These are phyloP conservation scores for Chaetothyriales sp. DNA, from an alignment of 2,329 filamentous ascomycete genomes.

Conservation along the genomic window DNA sequence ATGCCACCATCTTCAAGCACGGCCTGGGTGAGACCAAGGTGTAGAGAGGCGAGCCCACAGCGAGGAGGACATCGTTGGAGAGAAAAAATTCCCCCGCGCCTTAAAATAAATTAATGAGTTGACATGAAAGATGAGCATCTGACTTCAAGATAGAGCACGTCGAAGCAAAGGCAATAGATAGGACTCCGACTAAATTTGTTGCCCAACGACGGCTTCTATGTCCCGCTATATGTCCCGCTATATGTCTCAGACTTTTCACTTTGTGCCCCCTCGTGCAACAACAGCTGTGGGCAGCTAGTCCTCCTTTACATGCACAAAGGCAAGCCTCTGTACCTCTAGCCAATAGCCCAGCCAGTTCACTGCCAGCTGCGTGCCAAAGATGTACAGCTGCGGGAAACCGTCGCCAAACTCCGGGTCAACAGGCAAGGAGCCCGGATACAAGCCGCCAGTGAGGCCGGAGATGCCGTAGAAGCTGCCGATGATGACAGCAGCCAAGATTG, in stretches of 20 bases:
- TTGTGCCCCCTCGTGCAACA: background rate
- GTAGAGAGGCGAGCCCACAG: conserved; percentile 31
- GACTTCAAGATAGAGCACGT: background rate
- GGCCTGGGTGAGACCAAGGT: conserved; percentile 83
- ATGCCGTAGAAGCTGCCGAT: conserved; percentile 1
- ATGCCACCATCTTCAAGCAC: conserved; percentile 86
- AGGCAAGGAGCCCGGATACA: conserved; percentile 32
- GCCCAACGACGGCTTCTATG: too few relatives aligned
- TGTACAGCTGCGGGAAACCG: conserved; percentile 23
- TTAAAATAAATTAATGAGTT: too few relatives aligned
- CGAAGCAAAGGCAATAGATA: background rate
- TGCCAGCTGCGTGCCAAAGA: conserved; percentile 8
- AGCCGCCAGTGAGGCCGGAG: conserved; percentile 26
- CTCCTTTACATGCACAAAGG: too few relatives aligned
- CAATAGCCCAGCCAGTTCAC: conserved; percentile 15
- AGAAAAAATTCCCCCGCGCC: too few relatives aligned
- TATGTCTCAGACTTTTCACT: background rate
- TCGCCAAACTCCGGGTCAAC: conserved; percentile 34
- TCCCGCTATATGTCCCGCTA: too few relatives aligned
- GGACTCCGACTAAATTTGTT: too few relatives aligned
- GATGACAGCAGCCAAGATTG: background rate
- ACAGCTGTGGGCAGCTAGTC: too few relatives aligned
- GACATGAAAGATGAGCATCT: background rate
- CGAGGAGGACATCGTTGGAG: background rate
- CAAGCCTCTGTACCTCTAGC: conserved; percentile 9